Base-by-base conservation (phyloP, 306 rosid species). In the Hippophae tibetana region DNA sequence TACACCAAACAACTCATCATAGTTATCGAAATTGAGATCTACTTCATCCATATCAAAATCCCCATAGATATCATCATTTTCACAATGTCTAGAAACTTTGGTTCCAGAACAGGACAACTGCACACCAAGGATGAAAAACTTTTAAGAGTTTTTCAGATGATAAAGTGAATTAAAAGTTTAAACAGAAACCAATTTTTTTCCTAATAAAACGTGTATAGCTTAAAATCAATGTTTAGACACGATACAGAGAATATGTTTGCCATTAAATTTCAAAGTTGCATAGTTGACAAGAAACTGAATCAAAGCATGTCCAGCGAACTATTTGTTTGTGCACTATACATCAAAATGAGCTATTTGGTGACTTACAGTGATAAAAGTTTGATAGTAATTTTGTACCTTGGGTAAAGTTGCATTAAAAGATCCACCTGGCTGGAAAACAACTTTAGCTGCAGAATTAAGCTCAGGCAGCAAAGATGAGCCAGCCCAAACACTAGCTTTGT, bases 21-120 rank as follows among this genome's bases (percentile, higher is more conserved):
- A 93, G 79, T 84, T 86, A 70, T 93, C 99, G 64, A 93, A 81
- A 69, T 76, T 75, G 68, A 86, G 69, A 78, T 84, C 88, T 76
- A 93, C 77, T 76, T 86, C 97, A 58, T 89, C 97, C 89, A 88
- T 82, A 67, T 80, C 72, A 47, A 93, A 77, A 80, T 82, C 90
- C 43, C 66, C 89, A 74, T 70, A 84, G 57, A 88, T 61, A 61
- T 72, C 44, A 71, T 76, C 80, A 66, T 80, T 76, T 63, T 79
- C 86, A 51, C 68, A 66, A 64, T 62, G 60, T n/a, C 26, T 82
- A 50, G 85, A 61, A 74, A 65, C 53, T 72, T 73, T 84, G 49
- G 67, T 65, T 72, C 76, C 69, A 10, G 86, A 76, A 76, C 75
- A 80, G 67, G 56, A 74, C 64, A 76, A 62, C 99, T 93, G 82